phyloP scores from a whole-genome alignment of 1,139 yeast genomes.

The Lodderomyces elongisporus region DNA sequence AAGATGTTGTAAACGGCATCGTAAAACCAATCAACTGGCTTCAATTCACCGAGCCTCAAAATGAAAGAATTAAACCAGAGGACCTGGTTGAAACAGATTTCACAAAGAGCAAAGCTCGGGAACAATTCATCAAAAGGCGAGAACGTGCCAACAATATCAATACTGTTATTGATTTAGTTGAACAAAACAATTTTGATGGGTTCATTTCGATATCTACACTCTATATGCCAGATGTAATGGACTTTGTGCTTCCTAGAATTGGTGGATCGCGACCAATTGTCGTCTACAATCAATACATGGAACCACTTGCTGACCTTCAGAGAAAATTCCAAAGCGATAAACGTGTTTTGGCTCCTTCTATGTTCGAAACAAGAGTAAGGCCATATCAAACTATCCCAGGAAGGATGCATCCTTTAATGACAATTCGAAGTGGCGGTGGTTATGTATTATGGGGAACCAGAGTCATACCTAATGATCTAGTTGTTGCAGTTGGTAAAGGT shows the following conservation, averaged over 20 bases:
- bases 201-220: slow-evolving; percentile 70
- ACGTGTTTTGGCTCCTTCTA: slow-evolving; percentile 75
- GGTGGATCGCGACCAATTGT: slow-evolving; percentile 88
- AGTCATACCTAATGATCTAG: slow-evolving; percentile 65
- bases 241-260: slow-evolving; percentile 56
- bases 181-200: slow-evolving; percentile 65
- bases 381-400: slow-evolving; percentile 93
- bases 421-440: slow-evolving; percentile 91
- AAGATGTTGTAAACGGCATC: slow-evolving; percentile 44
- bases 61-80: slow-evolving; percentile 48
- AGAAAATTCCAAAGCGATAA: slow-evolving; percentile 62
- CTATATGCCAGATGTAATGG: slow-evolving; percentile 61
- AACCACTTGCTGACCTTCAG: slow-evolving; percentile 66
- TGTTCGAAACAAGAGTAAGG: slow-evolving; percentile 77
- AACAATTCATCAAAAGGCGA: slow-evolving; percentile 64
- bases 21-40: slow-evolving; percentile 71
- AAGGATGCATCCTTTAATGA: slow-evolving; percentile 91
- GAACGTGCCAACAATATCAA: slow-evolving; percentile 55
- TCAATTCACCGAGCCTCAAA: slow-evolving; percentile 76
- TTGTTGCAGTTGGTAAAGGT: slow-evolving; percentile 55
- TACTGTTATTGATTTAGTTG: slow-evolving; percentile 46
- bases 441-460: slow-evolving; percentile 74
- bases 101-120: slow-evolving; percentile 52
- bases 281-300: slow-evolving; percentile 77
- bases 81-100: slow-evolving; percentile 50